Evolutionary conservation across 345 rosid species (phyloP), one percentile per base, ranked within the genome.

Genomic region (Populus simonii): DNA sequence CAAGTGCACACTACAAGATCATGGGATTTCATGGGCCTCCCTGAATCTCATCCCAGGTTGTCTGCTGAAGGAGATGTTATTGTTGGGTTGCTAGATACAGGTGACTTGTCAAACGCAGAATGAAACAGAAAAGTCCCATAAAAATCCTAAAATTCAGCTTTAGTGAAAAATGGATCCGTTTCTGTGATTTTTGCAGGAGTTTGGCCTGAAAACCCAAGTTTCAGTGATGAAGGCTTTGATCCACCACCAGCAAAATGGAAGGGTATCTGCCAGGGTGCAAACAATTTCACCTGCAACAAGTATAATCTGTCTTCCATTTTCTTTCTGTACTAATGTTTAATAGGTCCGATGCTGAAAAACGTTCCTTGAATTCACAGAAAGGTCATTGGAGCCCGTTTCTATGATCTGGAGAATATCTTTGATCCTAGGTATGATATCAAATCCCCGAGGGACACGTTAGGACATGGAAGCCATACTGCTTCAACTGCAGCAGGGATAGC

Each of bases 271-370:
- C 66, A 74, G 25, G 68, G 65, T 11, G 81, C 63, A 29, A 62
- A 73, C 22, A 76, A 76, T 63, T 80, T 80, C 79, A 76, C 83
- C 57, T 80, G 83, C 77, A 80, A 80, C 83, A 80, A 79, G 82
- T 74, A 39, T 18, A n/a, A 53, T 5, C 47, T 66, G 6, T 16
- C 29, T n/a, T n/a, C 6, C 13, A 23, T 25, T 62, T 23, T 57
- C 22, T 5, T 7, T 62, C 27, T 62, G 13, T 6, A 22, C 12
- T 25, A 62, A n/a, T 43, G 2, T 62, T 11, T 22, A 9, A 23
- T 23, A 23, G 13, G 23, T 62, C 27, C 1, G 66, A 62, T 20
- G 15, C 66, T 62, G 29, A 62, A 22, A 62, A 9, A 23, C 11
- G 4, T 22, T 23, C 17, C n/a, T 57, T 57, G n/a, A 57, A 57